Percentiles rank a stretch among this genome's conserved stretches.
Evolutionary conservation across 2,329 filamentous ascomycete species (phyloP).

Genomic region (Fusarium tjaetaba): DNA sequence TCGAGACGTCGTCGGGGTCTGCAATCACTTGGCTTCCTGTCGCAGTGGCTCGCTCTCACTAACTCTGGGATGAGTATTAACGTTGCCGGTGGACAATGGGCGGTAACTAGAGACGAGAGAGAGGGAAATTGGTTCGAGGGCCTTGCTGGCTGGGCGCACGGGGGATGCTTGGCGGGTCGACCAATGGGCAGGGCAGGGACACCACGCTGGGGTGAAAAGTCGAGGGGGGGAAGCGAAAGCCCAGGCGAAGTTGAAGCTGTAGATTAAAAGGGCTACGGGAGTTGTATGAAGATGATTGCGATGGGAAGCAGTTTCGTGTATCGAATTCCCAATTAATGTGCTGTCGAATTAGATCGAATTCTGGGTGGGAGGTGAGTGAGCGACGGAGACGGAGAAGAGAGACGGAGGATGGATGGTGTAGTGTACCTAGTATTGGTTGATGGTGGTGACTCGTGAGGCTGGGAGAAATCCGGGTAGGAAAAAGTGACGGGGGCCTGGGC

Average conservation of each 20-base stretch:
- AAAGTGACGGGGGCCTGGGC: slow-evolving; percentile 34
- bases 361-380: slow-evolving; percentile 19
- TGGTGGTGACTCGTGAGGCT: slow-evolving; percentile 39
- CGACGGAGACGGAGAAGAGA: slow-evolving; percentile 21
- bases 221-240: slow-evolving; percentile 10
- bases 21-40: slow-evolving; percentile 9
- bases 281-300: slow-evolving; percentile 38
- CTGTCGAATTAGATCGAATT: slow-evolving; percentile 21
- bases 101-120: slow-evolving; percentile 27
- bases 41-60: slow-evolving; percentile 3
- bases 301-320: slow-evolving; percentile 19
- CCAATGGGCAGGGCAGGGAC: slow-evolving; percentile 37
- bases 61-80: slow-evolving; percentile 31
- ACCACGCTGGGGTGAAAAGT: slow-evolving; percentile 32
- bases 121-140: slow-evolving; percentile 44
- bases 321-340: slow-evolving; percentile 19
- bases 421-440: neutral
- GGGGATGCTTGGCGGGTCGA: slow-evolving; percentile 42
- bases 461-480: slow-evolving; percentile 37
- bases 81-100: slow-evolving; percentile 33
- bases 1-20: slow-evolving; percentile 20
- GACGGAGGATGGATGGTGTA: neutral
- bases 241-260: neutral
- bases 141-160: slow-evolving; percentile 42
- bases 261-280: slow-evolving; percentile 11